Evolutionary conservation across 495 filamentous ascomycete genomes (phyloP), one percentile per base, ranked within the genome.

Genomic region (Tuber indicum): DNA sequence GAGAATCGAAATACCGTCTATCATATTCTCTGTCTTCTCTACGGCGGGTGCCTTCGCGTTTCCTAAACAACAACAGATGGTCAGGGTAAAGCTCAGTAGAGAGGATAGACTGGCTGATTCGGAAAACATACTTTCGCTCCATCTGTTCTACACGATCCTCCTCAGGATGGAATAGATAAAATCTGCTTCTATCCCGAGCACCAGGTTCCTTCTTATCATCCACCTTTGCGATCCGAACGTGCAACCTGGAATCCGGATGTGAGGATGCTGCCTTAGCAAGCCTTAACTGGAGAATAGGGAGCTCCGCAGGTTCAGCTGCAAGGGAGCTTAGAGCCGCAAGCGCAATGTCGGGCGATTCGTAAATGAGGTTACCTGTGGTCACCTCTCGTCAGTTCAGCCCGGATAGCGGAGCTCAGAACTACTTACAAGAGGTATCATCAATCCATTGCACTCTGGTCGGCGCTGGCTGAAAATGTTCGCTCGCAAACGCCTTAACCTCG

Each of bases 151-250:
- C 89, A 3, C 92, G 94, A 81, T 97, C 94, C 81, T 94, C 90
- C 78, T 96, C 91, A 0, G 94, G 94, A 80, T 99, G 91, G 81
- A 96, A 88, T 14, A 97, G 89, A 83, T 98, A 99, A 85, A 94
- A 98, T 23, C 93, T 87, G 84, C 96, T 98, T 46, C 91, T 87
- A 73, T 93, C 89, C 21, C 92, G 87, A 0, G 96, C 94, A 52
- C 92, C 90, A 23, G 88, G 85, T 73, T 89, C 88, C 85, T 99
- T 99, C 79, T 87, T 90, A 84, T 99, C 96, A 9, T 88, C 86
- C n/a, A 86, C 86, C 7, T 91, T 87, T 16, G 94, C 92, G 49
- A 91, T 88, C 74, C 96, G 89, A 21, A 97, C 87, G 76, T 90
- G 88, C 1, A 99, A 86, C 36, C 86, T 84, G 41, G 89, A 88